Conservation (phyloP, 805 yeast species). For the Metschnikowia amazonensis region DNA sequence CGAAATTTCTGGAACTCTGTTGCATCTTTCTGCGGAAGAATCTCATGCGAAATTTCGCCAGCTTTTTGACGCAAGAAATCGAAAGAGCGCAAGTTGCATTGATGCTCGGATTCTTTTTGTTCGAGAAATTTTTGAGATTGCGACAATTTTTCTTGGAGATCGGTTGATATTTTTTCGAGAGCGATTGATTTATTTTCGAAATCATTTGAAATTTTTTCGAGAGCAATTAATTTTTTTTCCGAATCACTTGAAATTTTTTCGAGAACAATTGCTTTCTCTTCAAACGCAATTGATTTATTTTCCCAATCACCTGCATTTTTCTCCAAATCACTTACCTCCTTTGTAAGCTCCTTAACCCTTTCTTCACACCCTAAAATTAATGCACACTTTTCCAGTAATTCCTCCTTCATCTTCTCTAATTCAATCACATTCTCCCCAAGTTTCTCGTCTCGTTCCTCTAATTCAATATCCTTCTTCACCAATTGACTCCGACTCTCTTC, state of each 20-base stretch:
- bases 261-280: too few relatives aligned
- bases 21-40: slow-evolving; percentile 7
- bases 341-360: background rate
- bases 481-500: background rate
- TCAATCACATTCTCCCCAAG: too few relatives aligned
- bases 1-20: slow-evolving; percentile 2
- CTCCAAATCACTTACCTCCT: background rate
- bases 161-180: too few relatives aligned
- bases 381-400: background rate
- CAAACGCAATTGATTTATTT: too few relatives aligned
- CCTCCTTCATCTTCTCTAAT: background rate
- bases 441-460: background rate
- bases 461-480: background rate
- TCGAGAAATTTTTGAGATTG: background rate
- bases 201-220: too few relatives aligned
- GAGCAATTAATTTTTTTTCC: too few relatives aligned
- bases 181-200: too few relatives aligned
- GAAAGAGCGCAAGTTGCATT: slow-evolving; percentile 6
- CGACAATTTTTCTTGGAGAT: too few relatives aligned
- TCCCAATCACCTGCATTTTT: too few relatives aligned
- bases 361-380: background rate
- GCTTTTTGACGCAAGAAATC: slow-evolving; percentile 13
- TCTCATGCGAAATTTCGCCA: background rate
- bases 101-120: slow-evolving; percentile 1
- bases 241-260: too few relatives aligned